Evolutionary conservation across 2,329 filamentous ascomycete species (phyloP).

Genomic region (Thyridium curvatum): DNA sequence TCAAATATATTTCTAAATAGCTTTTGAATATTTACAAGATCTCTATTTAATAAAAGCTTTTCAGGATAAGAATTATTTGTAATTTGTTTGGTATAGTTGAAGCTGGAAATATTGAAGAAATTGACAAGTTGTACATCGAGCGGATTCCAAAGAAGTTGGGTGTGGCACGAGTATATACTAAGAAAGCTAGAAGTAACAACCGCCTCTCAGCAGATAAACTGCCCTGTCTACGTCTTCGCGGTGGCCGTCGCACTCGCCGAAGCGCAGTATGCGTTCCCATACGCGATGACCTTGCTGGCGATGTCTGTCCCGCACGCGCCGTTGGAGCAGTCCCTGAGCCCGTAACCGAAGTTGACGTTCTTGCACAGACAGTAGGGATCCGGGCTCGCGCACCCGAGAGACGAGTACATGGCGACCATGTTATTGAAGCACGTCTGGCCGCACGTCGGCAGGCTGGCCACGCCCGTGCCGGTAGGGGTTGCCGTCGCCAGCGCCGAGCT

Average conservation of each 20-base stretch:
- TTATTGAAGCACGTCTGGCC: constrained; percentile 5
- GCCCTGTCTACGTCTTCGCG: constrained; percentile 1
- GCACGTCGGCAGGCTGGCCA: constrained; percentile 2
- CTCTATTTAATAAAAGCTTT: no score
- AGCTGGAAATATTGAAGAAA: no score
- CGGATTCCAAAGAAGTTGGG: no score
- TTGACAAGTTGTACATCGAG: no score
- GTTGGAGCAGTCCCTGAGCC: constrained; percentile 2
- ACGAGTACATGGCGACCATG: constrained; percentile 3
- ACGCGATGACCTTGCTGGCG: constrained; percentile 1
- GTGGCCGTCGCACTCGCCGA: constrained; percentile 1
- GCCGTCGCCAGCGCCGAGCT: background rate
- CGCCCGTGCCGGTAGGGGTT: constrained; percentile 2
- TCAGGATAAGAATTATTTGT: no score
- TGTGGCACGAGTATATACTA: no score
- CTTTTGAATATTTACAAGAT: no score
- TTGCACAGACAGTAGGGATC: constrained; percentile 1
- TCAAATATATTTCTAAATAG: no score
- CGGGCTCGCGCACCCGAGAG: constrained; percentile 1
- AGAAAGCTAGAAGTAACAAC: no score
- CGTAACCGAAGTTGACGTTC: constrained; percentile 1
- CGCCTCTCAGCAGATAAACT: no score
- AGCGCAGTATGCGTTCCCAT: background rate
- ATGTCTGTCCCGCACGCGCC: background rate
- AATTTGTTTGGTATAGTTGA: no score